Conservation (phyloP, 2,329 filamentous ascomycete genomes). For the Cytospora piceicola region DNA sequence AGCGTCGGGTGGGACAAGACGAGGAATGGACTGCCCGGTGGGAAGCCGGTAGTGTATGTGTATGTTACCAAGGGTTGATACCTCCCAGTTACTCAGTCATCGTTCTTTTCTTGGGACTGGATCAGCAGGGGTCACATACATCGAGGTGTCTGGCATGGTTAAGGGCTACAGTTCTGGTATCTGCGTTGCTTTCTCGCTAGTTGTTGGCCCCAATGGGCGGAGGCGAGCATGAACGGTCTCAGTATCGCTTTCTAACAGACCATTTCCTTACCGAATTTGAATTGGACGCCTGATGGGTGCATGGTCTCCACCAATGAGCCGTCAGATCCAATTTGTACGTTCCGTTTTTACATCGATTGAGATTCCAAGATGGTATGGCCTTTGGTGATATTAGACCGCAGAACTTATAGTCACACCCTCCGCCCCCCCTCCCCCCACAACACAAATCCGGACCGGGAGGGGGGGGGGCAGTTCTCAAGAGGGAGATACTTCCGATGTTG, state of each 20-base stretch:
- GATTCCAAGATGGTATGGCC: too few species aligned
- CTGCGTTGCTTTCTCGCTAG: background rate
- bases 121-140: background rate
- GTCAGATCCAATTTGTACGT: too few species aligned
- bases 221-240: background rate
- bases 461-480: too few species aligned
- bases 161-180: background rate
- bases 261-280: background rate
- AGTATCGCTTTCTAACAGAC: background rate
- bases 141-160: background rate
- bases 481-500: too few species aligned
- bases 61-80: constrained; percentile 59
- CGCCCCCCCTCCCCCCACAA: too few species aligned
- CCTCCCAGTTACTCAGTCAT: background rate
- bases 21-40: constrained; percentile 50
- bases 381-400: too few species aligned
- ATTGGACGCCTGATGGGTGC: background rate
- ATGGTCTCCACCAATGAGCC: background rate
- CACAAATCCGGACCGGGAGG: too few species aligned
- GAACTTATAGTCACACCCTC: too few species aligned
- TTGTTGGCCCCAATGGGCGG: background rate
- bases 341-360: too few species aligned
- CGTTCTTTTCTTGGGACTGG: background rate
- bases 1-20: constrained; percentile 63
- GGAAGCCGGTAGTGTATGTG: constrained; percentile 61